phyloP scores from a whole-genome alignment of 2,329 filamentous ascomycete genomes.

The Blastomyces parvus region DNA sequence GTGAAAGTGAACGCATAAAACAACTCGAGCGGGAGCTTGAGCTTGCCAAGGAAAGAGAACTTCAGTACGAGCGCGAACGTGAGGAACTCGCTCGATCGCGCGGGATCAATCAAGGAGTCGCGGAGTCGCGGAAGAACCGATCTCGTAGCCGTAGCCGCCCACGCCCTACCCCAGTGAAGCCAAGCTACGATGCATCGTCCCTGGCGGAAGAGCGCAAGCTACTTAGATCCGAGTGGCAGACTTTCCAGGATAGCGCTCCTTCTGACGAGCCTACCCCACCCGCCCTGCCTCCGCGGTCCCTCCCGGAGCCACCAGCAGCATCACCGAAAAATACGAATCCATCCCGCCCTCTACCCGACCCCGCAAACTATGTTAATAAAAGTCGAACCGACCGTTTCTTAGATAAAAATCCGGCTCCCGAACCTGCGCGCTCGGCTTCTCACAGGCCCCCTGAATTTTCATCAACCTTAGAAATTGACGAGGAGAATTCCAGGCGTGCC shows the following conservation, averaged over 20 bases:
- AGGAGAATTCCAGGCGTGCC: conserved; percentile 46
- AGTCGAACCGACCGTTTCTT: conserved; percentile 49
- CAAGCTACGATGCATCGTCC: conserved; percentile 49
- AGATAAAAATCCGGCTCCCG: conserved; percentile 45
- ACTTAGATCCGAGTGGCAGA: conserved; percentile 48
- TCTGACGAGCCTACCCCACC: conserved; percentile 15
- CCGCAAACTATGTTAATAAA: conserved; percentile 29
- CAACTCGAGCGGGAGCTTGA: conserved; percentile 69
- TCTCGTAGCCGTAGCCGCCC: conserved; percentile 23
- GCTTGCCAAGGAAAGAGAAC: conserved; percentile 57
- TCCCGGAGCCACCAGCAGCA: conserved; percentile 20
- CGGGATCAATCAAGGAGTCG: conserved; percentile 10
- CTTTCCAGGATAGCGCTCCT: conserved; percentile 24
- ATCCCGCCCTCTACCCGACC: conserved; percentile 41
- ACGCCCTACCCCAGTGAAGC: conserved; percentile 28
- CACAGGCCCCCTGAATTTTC: conserved; percentile 40
- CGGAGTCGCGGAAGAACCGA: conserved; percentile 9
- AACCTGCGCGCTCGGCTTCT: conserved; percentile 27
- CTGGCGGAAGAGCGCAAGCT: conserved; percentile 52
- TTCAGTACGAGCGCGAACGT: conserved; percentile 53
- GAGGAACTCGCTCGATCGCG: conserved; percentile 38
- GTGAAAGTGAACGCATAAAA: conserved; percentile 59
- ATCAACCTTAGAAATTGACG: conserved; percentile 47
- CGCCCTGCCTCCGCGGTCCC: conserved; percentile 18
- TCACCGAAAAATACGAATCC: conserved; percentile 14